phyloP scores from a whole-genome alignment of 139 green algal genomes.

The Micractinium sp. region DNA sequence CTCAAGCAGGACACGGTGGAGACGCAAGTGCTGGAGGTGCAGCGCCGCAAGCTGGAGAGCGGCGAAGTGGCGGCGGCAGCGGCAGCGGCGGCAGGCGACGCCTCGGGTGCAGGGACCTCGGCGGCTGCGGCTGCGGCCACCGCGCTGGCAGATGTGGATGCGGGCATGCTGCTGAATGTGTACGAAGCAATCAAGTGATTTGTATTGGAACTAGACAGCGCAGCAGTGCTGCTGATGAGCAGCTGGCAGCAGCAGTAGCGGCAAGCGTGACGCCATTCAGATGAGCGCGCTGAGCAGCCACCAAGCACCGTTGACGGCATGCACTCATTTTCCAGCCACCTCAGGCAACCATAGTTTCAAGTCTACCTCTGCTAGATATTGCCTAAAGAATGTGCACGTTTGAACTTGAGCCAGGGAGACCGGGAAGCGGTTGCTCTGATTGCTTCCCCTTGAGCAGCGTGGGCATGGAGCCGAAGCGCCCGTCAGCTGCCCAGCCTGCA shows the following conservation, averaged over 20 bases:
- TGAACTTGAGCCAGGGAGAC: background rate
- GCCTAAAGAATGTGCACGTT: too few species aligned
- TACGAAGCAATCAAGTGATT: slow-evolving; percentile 30
- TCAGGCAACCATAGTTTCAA: too few species aligned
- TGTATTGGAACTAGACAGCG: background rate
- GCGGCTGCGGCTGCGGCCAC: background rate
- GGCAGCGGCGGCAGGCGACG: background rate
- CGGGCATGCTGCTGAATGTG: slow-evolving; percentile 27
- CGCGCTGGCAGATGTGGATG: slow-evolving; percentile 17
- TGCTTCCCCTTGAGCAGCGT: background rate
- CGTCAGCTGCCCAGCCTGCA: background rate
- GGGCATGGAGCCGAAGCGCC: background rate
- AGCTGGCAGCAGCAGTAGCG: background rate
- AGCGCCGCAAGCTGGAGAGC: slow-evolving; percentile 46
- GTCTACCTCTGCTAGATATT: too few species aligned
- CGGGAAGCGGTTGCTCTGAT: too few species aligned
- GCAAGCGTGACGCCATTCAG: too few species aligned
- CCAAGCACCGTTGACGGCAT: too few species aligned
- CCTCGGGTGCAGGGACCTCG: background rate
- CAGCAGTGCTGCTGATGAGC: background rate
- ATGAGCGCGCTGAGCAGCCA: too few species aligned
- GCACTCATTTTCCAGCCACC: too few species aligned
- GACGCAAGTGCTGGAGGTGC: slow-evolving; percentile 22
- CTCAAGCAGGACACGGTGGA: slow-evolving; percentile 43
- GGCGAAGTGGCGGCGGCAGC: background rate